phyloP scores from a whole-genome alignment of 2,329 filamentous ascomycete genomes.

The Stachybotrys elegans region DNA sequence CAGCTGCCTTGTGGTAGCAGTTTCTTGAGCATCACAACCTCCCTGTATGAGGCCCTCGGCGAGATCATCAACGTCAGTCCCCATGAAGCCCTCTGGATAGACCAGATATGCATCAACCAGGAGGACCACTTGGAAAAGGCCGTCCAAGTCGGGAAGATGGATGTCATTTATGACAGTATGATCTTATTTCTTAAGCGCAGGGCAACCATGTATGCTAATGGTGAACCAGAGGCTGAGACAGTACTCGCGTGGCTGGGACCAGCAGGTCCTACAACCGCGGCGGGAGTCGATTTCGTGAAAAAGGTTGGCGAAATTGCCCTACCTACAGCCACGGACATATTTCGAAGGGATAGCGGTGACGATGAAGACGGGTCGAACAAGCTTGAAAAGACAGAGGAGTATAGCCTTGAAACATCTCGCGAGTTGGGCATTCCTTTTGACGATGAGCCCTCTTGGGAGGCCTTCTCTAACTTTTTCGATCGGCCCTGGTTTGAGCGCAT shows the following conservation, averaged over 20 bases:
- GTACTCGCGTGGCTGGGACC: conserved; percentile 13
- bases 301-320: conserved; percentile 11
- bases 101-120: conserved; percentile 16
- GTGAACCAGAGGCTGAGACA: conserved; percentile 13
- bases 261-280: not conserved
- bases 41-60: conserved; percentile 8
- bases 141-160: conserved; percentile 13
- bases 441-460: conserved; percentile 5
- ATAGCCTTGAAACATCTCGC: conserved; percentile 7
- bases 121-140: conserved; percentile 7
- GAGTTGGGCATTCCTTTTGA: conserved; percentile 11
- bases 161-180: conserved; percentile 13
- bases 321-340: conserved; percentile 11
- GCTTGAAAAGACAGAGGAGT: conserved; percentile 7
- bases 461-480: conserved; percentile 11
- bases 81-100: conserved; percentile 10
- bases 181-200: not conserved
- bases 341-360: conserved; percentile 8
- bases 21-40: conserved; percentile 6
- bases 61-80: conserved; percentile 9
- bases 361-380: conserved; percentile 3
- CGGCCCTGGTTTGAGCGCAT: conserved; percentile 14
- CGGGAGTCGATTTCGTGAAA: conserved; percentile 7
- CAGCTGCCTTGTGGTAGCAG: conserved; percentile 8
- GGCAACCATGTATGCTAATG: not conserved